Evolutionary conservation across 202 grass and related monocot genomes (phyloP), one percentile per base, ranked within the genome.

Genomic region (Carex arenaria): DNA sequence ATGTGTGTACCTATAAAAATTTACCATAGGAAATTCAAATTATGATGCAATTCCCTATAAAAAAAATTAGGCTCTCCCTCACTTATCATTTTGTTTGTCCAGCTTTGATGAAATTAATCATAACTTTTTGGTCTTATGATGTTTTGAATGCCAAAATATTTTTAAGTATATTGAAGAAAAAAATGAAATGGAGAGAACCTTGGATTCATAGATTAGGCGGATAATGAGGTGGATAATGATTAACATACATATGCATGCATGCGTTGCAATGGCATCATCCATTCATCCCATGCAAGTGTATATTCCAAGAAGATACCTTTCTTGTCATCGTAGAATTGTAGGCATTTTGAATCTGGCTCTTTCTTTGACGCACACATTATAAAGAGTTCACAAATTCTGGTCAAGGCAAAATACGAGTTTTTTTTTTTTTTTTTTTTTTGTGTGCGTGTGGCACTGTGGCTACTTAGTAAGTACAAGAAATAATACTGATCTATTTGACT

Each of bases 231-330:
- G 34, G 36, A 42, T 69, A 69, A 19, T 17, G 19, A 26, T 26
- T 26, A 26, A 26, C 26, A 26, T 26, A 26, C 26, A 3, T 34
- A 69, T 42, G 4, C 8, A 45, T 70, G 28, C 66, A 42, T 69
- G 14, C 66, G 66, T 42, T 34, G 66, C 34, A 12, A 61, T 69
- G 31, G 5, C 14, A 69, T 34, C 64, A 34, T 73, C 18, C 18
- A 43, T 28, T 28, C 64, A 36, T 74, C 10, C n/a, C 71, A 54
- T 28, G 71, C 43, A 70, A 13, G 19, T 78, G 67, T 22, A 71
- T 71, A 71, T 71, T 12, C 67, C 38, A 31, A 15, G 17, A 78
- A 59, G 73, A 78, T 78, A 8, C 73, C 73, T 78, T 77, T 11
- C 52, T 77, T 55, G 66, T 42, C 19, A 49, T 11, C 45, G 66